Evolutionary conservation across 192 early-diverging fungal genomes (phyloP).

Genomic region (Mortierella alpina): DNA sequence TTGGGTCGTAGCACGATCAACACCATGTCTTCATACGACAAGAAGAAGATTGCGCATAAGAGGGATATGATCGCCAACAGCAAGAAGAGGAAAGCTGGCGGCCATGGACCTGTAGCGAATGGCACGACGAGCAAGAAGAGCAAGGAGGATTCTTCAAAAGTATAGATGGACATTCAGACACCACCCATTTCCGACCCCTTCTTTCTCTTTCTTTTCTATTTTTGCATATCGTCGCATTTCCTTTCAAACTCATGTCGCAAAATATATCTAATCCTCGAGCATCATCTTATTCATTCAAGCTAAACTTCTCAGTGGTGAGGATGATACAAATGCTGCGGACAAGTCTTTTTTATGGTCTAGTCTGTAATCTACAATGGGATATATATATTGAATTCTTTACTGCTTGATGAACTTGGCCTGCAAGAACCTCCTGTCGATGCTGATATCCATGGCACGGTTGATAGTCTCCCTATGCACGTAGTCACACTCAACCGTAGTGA

Average conservation of each 20-base stretch:
- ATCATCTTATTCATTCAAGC: neutral
- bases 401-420: conserved; percentile 81
- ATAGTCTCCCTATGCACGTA: conserved; percentile 78
- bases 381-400: conserved; percentile 1
- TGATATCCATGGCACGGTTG: conserved; percentile 73
- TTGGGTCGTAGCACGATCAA: conserved; percentile 80
- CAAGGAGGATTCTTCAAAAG: conserved; percentile 10
- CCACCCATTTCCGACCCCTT: neutral
- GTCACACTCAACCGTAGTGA: conserved; percentile 65
- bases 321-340: neutral
- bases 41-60: conserved; percentile 75
- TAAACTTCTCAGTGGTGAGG: neutral
- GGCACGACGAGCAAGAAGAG: conserved; percentile 22
- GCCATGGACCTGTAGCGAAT: neutral
- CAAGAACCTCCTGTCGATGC: conserved; percentile 76
- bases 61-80: conserved; percentile 60
- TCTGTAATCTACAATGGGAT: conserved; percentile 19
- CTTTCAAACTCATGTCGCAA: neutral
- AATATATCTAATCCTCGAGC: conserved; percentile 8
- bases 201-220: neutral
- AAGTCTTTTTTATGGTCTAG: neutral
- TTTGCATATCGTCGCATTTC: neutral
- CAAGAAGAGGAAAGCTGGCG: conserved; percentile 46
- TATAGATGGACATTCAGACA: neutral
- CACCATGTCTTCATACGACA: conserved; percentile 81